Evolutionary conservation across 2,329 filamentous ascomycete species (phyloP).

Genomic region (Mycosphaerella sp.): DNA sequence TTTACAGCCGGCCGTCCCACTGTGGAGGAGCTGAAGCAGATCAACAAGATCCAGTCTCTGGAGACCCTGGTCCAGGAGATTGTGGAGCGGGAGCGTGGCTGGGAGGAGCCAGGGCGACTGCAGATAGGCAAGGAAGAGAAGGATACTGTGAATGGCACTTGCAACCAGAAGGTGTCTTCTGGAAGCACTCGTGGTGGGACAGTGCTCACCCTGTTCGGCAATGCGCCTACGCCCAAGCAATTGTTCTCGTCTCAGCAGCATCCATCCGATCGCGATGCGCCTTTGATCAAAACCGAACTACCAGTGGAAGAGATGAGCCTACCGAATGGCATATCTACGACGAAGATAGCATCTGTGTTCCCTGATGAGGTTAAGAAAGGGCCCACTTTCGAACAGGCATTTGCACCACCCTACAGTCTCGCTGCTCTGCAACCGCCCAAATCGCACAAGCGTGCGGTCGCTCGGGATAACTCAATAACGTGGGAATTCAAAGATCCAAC

Average conservation of each 20-base stretch:
- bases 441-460: slow-evolving; percentile 62
- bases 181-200: slow-evolving; percentile 41
- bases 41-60: slow-evolving; percentile 30
- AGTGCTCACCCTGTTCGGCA: slow-evolving; percentile 71
- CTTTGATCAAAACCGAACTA: slow-evolving; percentile 30
- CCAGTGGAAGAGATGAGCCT: slow-evolving; percentile 57
- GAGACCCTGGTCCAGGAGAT: slow-evolving; percentile 26
- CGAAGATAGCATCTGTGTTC: slow-evolving; percentile 55
- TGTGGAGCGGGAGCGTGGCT: slow-evolving; percentile 27
- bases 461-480: slow-evolving; percentile 46
- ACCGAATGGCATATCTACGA: slow-evolving; percentile 67
- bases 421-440: slow-evolving; percentile 62
- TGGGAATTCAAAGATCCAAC: slow-evolving; percentile 38
- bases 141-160: background rate
- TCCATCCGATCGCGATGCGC: slow-evolving; percentile 9
- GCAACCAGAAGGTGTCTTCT: slow-evolving; percentile 10
- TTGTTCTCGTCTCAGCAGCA: slow-evolving; percentile 77
- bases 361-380: slow-evolving; percentile 41
- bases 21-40: slow-evolving; percentile 34
- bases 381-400: slow-evolving; percentile 65
- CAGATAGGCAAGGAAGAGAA: slow-evolving; percentile 18
- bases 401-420: slow-evolving; percentile 60
- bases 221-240: slow-evolving; percentile 65
- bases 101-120: slow-evolving; percentile 6
- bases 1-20: slow-evolving; percentile 26